These are phyloP conservation scores for Castanea mollissima DNA, from an alignment of 306 rosid genomes.

Conservation along the genomic window DNA sequence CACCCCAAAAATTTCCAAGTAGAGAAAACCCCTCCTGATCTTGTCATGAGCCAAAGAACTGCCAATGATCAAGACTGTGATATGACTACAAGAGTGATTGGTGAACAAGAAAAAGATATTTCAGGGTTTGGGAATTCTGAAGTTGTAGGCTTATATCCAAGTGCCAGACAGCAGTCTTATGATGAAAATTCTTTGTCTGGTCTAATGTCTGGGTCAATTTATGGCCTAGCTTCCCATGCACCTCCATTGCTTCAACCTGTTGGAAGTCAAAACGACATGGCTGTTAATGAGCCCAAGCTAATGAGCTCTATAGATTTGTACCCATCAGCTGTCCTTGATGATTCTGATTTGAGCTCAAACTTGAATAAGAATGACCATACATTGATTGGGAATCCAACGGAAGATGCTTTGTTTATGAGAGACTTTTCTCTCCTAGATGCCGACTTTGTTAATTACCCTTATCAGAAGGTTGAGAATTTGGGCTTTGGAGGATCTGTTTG, in stretches of 20 bases:
- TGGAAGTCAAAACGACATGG: constrained; percentile 25
- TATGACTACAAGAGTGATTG: constrained; percentile 33
- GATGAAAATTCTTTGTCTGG: constrained; percentile 26
- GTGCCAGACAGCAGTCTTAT: constrained; percentile 24
- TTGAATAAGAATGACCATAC: constrained; percentile 32
- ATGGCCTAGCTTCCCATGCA: constrained; percentile 30
- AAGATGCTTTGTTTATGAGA: constrained; percentile 22
- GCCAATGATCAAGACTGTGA: constrained; percentile 26
- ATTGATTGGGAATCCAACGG: constrained; percentile 28
- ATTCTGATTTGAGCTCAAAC: constrained; percentile 21
- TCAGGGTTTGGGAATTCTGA: constrained; percentile 31
- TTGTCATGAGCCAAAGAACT: constrained; percentile 27
- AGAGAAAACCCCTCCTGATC: constrained; percentile 29
- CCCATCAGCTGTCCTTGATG: constrained; percentile 33
- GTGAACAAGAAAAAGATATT: constrained; percentile 31
- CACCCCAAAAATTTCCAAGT: constrained; percentile 18
- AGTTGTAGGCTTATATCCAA: constrained; percentile 33
- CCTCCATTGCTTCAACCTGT: constrained; percentile 33
- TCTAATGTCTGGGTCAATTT: constrained; percentile 35
- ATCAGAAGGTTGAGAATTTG: constrained; percentile 39
- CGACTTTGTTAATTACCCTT: constrained; percentile 35
- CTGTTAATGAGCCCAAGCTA: constrained; percentile 28
- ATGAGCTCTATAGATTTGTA: constrained; percentile 32
- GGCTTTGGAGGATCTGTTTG: constrained; percentile 19
- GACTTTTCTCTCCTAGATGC: constrained; percentile 46